Evolutionary conservation across 257 asterid species (phyloP).

Genomic region (Verbena officinalis): DNA sequence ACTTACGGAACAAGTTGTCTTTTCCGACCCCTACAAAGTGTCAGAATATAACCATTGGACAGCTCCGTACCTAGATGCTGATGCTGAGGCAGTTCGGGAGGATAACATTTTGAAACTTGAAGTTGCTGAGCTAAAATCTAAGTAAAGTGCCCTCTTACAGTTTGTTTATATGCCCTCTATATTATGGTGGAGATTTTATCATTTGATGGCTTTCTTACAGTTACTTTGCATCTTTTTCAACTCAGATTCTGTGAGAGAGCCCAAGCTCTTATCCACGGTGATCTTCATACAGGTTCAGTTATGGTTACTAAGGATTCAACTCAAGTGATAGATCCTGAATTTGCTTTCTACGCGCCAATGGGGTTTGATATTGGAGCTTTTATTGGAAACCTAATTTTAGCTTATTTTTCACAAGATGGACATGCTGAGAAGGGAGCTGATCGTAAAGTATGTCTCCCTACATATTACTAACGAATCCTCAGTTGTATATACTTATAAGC

Average conservation of each 20-base stretch:
- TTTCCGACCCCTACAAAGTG: constrained; percentile 92
- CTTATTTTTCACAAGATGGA: constrained; percentile 95
- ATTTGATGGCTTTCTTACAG: constrained; percentile 19
- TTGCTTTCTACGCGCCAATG: constrained; percentile 91
- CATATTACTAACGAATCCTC: constrained; percentile 2
- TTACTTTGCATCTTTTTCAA: constrained; percentile 30
- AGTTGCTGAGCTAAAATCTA: constrained; percentile 87
- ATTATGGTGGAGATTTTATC: not conserved
- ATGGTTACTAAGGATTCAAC: constrained; percentile 87
- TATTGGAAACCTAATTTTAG: constrained; percentile 83
- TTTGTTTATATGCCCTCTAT: constrained; percentile 4
- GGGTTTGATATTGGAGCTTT: constrained; percentile 96
- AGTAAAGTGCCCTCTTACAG: constrained; percentile 40
- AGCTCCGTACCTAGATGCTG: constrained; percentile 84
- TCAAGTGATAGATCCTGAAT: constrained; percentile 95
- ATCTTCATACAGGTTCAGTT: constrained; percentile 93
- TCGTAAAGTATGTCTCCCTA: constrained; percentile 55
- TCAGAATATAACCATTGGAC: constrained; percentile 85
- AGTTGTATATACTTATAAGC: not conserved
- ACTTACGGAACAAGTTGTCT: constrained; percentile 93
- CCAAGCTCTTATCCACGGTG: constrained; percentile 95
- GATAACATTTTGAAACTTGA: constrained; percentile 84
- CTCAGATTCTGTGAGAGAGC: constrained; percentile 94
- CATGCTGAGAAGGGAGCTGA: constrained; percentile 66
- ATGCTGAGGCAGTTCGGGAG: constrained; percentile 79